These are phyloP conservation scores for Teratosphaeria destructans DNA, from an alignment of 2,329 filamentous ascomycete species.

Conservation along the genomic window DNA sequence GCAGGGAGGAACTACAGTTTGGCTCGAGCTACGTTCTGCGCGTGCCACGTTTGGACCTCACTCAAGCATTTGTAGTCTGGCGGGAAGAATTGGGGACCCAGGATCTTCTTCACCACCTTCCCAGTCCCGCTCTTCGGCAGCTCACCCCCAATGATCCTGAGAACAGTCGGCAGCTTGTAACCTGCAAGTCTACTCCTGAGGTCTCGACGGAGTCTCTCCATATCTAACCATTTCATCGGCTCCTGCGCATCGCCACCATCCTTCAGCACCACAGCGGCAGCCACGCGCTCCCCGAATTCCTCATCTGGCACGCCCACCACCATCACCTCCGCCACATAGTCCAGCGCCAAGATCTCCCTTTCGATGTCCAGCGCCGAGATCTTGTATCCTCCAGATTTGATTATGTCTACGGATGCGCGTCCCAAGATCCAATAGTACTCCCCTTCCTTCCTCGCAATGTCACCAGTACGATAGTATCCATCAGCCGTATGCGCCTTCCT, in stretches of 20 bases:
- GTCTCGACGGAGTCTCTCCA: constrained; percentile 35
- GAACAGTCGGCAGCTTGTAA: constrained; percentile 41
- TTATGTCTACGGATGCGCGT: constrained; percentile 42
- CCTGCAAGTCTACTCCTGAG: constrained; percentile 35
- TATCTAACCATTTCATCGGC: constrained; percentile 20
- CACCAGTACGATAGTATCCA: constrained; percentile 25
- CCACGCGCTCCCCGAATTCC: constrained; percentile 46
- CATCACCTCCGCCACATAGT: constrained; percentile 41
- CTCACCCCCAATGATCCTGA: constrained; percentile 35
- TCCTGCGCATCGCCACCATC: constrained; percentile 18
- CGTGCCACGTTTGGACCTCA: constrained; percentile 20
- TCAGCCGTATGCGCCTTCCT: constrained; percentile 19
- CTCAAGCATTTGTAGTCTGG: constrained; percentile 8
- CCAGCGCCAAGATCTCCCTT: constrained; percentile 40
- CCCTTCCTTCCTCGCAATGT: constrained; percentile 29
- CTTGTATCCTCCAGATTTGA: constrained; percentile 48
- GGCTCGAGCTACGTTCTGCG: not conserved
- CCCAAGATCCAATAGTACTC: constrained; percentile 45
- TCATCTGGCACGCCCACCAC: constrained; percentile 44
- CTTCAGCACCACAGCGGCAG: constrained; percentile 39
- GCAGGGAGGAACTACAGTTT: not conserved
- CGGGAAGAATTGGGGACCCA: constrained; percentile 24
- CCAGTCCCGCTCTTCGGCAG: constrained; percentile 40
- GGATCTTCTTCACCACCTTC: constrained; percentile 41
- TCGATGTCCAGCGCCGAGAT: constrained; percentile 46